These are phyloP conservation scores for Beauveria medogensis DNA, from an alignment of 2,329 filamentous ascomycete genomes.

Conservation along the genomic window DNA sequence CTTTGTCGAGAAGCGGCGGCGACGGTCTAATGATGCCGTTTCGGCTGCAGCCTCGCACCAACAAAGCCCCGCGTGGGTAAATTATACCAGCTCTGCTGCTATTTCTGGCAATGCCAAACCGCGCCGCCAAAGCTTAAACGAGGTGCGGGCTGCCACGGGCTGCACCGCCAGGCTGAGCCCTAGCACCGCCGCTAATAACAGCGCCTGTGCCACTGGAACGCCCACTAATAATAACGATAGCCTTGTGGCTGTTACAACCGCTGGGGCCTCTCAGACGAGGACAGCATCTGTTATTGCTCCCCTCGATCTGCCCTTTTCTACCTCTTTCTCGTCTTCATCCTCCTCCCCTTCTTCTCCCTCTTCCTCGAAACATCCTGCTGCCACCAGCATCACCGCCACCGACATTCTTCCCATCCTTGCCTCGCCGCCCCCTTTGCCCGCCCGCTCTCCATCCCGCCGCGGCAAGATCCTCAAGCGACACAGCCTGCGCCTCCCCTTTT, in stretches of 20 bases:
- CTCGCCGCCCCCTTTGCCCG: neutral
- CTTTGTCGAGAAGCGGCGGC: neutral
- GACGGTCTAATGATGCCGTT: neutral
- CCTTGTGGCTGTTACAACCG: neutral
- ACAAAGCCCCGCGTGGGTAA: neutral
- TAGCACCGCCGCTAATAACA: neutral
- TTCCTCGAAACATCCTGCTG: neutral
- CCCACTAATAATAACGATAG: neutral
- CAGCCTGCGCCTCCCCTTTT: neutral
- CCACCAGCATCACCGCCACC: neutral
- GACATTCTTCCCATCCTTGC: neutral
- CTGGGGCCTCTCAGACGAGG: neutral
- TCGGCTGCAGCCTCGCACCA: neutral
- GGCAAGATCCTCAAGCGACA: neutral
- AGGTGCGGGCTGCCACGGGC: neutral
- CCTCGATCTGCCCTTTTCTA: neutral
- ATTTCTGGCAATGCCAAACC: neutral
- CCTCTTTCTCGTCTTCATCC: neutral
- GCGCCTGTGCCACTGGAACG: neutral
- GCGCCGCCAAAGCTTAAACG: neutral
- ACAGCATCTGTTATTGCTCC: neutral
- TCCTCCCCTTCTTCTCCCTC: neutral
- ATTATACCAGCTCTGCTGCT: neutral
- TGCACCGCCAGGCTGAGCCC: neutral
- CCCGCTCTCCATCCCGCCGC: neutral